These are phyloP conservation scores for Phialophora verrucosa DNA, from an alignment of 2,329 filamentous ascomycete species.

Conservation along the genomic window DNA sequence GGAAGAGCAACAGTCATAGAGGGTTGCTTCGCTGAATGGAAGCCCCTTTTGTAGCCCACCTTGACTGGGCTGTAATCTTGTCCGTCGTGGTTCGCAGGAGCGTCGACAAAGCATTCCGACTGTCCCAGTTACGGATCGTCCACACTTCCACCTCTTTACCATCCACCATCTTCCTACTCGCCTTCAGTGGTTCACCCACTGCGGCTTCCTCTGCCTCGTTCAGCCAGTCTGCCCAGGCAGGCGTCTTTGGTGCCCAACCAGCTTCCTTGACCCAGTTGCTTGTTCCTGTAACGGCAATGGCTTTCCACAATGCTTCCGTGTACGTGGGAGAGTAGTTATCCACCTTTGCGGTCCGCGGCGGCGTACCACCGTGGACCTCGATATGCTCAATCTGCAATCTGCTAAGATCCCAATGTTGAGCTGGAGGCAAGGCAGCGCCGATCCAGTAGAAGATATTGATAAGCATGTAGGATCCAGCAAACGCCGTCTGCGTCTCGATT, in stretches of 20 bases:
- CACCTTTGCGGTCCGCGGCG: constrained; percentile 40
- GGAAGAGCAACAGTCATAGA: background rate
- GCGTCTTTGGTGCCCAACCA: constrained; percentile 51
- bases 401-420: constrained; percentile 56
- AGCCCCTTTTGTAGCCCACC: background rate
- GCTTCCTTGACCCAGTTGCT: constrained; percentile 51
- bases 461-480: constrained; percentile 57
- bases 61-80: constrained; percentile 17
- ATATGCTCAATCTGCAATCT: constrained; percentile 48
- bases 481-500: constrained; percentile 55
- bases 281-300: constrained; percentile 53
- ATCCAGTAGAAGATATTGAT: constrained; percentile 59
- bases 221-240: constrained; percentile 52
- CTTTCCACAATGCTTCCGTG: constrained; percentile 57
- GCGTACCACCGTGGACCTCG: constrained; percentile 37
- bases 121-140: constrained; percentile 40
- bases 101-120: constrained; percentile 35
- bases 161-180: constrained; percentile 20
- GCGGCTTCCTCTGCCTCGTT: constrained; percentile 43
- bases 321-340: constrained; percentile 46
- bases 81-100: constrained; percentile 38
- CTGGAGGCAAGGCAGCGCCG: constrained; percentile 55
- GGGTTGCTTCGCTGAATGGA: background rate
- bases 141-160: constrained; percentile 37
- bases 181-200: constrained; percentile 34